Base-by-base conservation (phyloP, 2,329 filamentous ascomycete species). In the Hypomyces rosellus region DNA sequence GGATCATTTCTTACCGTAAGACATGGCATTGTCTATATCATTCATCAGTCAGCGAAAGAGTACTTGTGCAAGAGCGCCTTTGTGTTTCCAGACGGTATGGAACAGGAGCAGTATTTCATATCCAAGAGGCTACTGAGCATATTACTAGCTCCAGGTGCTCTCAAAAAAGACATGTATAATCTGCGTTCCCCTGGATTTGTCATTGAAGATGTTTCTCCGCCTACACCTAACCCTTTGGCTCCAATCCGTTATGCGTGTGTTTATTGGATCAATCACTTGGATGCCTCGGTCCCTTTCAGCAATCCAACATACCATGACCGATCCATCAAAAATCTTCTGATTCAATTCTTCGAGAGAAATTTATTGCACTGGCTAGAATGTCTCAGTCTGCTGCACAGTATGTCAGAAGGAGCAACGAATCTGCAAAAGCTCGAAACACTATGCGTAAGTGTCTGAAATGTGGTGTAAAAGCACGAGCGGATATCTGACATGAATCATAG, bases 1-100 rank as follows among this genome's bases (percentile, higher is more conserved):
- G 66, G 69, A 33, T 74, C 67, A 14, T 70, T 74, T 45, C 58
- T 74, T 1, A 68, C 61, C 1, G n/a, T 69, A 39, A 58, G 59
- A 37, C 48, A 67, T 5, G 49, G 43, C 3, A 57, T 22, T 1
- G 49, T 74, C 7, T 68, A 59, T 47, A 65, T 72, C 53, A 61
- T 75, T 1, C 69, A 75, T 54, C 63, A 72, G 46, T 73, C 69
- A 4, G 72, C 68, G 1, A 71, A 72, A 54, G 70, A 74, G 4
- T 74, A 74, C 51, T 51, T 73, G 4, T 44, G 60, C 52, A 49
- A 58, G 14, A 62, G 67, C 13, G 2, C 20, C 33, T 15, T 34
- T 13, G 56, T 70, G 11, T 67, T 70, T 49, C 63, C 62, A 11
- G 41, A n/a, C 36, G 60, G 66, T 9, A 45, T 34, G n/a, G 3